Conservation (phyloP, 2,329 filamentous ascomycete species). For the Nemania sp. region DNA sequence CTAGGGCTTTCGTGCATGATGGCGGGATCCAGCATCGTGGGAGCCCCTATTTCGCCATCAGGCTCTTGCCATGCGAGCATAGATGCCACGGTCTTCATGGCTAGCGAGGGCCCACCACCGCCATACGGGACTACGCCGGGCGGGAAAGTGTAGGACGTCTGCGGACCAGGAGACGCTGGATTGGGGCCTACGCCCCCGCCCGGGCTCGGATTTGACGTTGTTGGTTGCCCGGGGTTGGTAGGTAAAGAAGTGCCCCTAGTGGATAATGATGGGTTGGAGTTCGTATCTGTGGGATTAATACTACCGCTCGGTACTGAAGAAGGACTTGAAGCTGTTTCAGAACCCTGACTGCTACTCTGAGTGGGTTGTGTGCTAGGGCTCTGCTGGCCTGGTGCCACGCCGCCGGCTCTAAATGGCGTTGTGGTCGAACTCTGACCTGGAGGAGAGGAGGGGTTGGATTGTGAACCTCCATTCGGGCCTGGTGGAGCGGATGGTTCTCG, state of each 20-base stretch:
- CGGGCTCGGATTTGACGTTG: conserved; percentile 13
- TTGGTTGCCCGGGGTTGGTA: conserved; percentile 13
- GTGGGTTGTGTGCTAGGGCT: conserved; percentile 15
- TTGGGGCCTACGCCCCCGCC: conserved; percentile 8
- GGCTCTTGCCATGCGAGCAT: conserved; percentile 32
- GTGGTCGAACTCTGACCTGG: conserved; percentile 17
- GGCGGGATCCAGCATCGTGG: conserved; percentile 23
- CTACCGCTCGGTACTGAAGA: conserved; percentile 8
- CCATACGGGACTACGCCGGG: conserved; percentile 36
- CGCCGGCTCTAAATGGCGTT: conserved; percentile 20
- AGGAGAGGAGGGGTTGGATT: conserved; percentile 11
- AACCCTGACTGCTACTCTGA: conserved; percentile 7
- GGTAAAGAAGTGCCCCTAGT: conserved; percentile 5
- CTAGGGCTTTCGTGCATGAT: conserved; percentile 8
- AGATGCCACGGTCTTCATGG: conserved; percentile 32
- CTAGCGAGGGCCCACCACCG: conserved; percentile 21
- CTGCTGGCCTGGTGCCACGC: conserved; percentile 24
- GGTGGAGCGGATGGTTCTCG: conserved; percentile 16
- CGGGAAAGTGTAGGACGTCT: conserved; percentile 32
- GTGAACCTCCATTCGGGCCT: conserved; percentile 15
- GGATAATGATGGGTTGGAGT: conserved; percentile 10
- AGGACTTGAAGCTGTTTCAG: conserved; percentile 2
- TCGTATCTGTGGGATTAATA: conserved; percentile 13
- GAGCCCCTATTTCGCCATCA: conserved; percentile 22
- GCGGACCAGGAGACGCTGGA: conserved; percentile 15